These are phyloP conservation scores for Cyclotella atomus DNA, from an alignment of 108 stramenopile species.

Conservation along the genomic window DNA sequence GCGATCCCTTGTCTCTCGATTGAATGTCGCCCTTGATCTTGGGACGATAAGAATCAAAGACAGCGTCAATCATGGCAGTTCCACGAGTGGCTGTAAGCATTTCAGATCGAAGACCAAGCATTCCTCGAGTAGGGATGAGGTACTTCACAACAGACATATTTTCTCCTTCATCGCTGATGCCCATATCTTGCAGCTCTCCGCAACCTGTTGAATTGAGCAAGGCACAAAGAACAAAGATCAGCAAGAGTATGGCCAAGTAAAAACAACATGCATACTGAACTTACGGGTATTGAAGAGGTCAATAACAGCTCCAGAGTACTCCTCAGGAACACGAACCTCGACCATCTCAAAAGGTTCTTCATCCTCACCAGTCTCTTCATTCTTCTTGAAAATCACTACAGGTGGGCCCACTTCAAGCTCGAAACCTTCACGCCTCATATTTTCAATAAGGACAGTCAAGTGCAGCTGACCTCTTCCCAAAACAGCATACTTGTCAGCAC, in stretches of 20 bases:
- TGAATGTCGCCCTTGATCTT: slow-evolving; percentile 88
- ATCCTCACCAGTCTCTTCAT: slow-evolving; percentile 89
- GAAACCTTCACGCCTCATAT: slow-evolving; percentile 99
- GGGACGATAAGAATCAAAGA: slow-evolving; percentile 94
- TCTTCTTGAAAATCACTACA: slow-evolving; percentile 90
- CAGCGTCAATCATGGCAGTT: slow-evolving; percentile 94
- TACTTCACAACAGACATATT: slow-evolving; percentile 90
- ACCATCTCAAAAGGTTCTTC: slow-evolving; percentile 97
- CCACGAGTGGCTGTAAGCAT: slow-evolving; percentile 94
- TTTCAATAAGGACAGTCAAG: slow-evolving; percentile 98
- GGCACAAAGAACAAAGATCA: not conserved
- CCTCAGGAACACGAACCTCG: slow-evolving; percentile 95
- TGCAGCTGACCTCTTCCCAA: slow-evolving; percentile 98
- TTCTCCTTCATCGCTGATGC: slow-evolving; percentile 81
- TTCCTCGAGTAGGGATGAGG: slow-evolving; percentile 97
- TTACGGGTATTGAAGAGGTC: slow-evolving; percentile 91
- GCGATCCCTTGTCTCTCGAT: slow-evolving; percentile 93
- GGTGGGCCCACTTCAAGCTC: slow-evolving; percentile 98
- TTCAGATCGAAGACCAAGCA: slow-evolving; percentile 94
- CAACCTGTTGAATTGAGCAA: slow-evolving; percentile 12
- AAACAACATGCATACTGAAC: not conserved
- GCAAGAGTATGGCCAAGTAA: not conserved
- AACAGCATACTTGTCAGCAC: slow-evolving; percentile 94
- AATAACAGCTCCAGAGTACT: slow-evolving; percentile 91
- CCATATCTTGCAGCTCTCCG: slow-evolving; percentile 96